Percentiles rank a stretch among this genome's conserved stretches.
phyloP scores from a whole-genome alignment of 108 stramenopile genomes.

The Cyclotella kingstonii region DNA sequence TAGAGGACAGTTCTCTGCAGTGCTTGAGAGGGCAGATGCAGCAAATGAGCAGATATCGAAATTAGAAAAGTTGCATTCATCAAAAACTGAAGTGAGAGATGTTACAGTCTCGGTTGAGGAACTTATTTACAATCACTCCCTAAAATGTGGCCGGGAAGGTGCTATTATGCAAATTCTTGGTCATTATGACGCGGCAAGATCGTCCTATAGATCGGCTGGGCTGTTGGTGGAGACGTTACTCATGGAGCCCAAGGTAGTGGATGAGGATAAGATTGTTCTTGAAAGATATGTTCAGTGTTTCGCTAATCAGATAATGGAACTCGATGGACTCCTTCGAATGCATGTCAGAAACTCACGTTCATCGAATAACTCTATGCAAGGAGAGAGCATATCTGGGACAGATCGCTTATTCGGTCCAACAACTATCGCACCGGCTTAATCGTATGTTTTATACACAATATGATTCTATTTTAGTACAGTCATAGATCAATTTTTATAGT shows the following conservation, averaged over 20 bases:
- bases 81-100: slow-evolving; percentile 6
- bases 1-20: slow-evolving; percentile 70
- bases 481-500: too few species aligned
- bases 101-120: slow-evolving; percentile 60
- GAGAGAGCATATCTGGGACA: neutral
- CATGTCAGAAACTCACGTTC: slow-evolving; percentile 12
- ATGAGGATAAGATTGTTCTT: slow-evolving; percentile 64
- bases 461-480: too few species aligned
- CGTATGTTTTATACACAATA: too few species aligned
- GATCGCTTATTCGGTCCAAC: too few species aligned
- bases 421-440: too few species aligned
- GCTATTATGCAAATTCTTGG: slow-evolving; percentile 85
- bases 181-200: slow-evolving; percentile 75
- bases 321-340: slow-evolving; percentile 62
- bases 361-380: slow-evolving; percentile 2
- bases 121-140: slow-evolving; percentile 83
- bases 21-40: slow-evolving; percentile 84
- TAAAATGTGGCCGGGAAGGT: slow-evolving; percentile 79
- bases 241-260: slow-evolving; percentile 78
- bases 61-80: slow-evolving; percentile 22
- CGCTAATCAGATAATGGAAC: slow-evolving; percentile 75
- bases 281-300: slow-evolving; percentile 85
- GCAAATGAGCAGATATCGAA: slow-evolving; percentile 71
- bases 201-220: slow-evolving; percentile 83
- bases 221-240: slow-evolving; percentile 81